Evolutionary conservation across 208 protist species (phyloP).

Genomic region (Naegleria lovaniensis): DNA sequence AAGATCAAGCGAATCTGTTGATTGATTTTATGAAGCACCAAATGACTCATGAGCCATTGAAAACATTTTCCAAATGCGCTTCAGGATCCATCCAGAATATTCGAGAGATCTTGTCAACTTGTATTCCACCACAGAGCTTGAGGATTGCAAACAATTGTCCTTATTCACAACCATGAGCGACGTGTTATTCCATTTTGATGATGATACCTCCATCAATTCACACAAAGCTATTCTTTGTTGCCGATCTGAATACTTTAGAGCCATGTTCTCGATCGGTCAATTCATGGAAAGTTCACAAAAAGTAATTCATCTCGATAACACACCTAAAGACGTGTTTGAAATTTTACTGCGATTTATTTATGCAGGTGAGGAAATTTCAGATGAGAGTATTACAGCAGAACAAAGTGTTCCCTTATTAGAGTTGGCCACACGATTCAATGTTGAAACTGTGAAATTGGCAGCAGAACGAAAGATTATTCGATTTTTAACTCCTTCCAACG

Average conservation of each 20-base stretch:
- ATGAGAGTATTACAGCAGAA: neutral
- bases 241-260: neutral
- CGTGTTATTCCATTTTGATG: neutral
- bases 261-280: neutral
- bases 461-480: neutral
- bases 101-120: neutral
- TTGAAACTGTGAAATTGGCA: neutral
- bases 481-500: neutral
- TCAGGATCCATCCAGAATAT: neutral
- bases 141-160: neutral
- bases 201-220: neutral
- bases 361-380: neutral
- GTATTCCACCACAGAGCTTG: neutral
- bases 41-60: neutral
- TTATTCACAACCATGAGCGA: neutral
- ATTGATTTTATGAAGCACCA: neutral
- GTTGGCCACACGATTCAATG: neutral
- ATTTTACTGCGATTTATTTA: neutral
- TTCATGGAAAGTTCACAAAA: neutral
- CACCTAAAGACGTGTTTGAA: neutral
- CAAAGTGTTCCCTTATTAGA: neutral
- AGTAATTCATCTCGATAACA: neutral
- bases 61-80: neutral
- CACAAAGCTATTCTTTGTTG: neutral
- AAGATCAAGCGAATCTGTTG: neutral